Evolutionary conservation across 441 rosid species (phyloP).

Genomic region (Pelargonium cotyledonis): DNA sequence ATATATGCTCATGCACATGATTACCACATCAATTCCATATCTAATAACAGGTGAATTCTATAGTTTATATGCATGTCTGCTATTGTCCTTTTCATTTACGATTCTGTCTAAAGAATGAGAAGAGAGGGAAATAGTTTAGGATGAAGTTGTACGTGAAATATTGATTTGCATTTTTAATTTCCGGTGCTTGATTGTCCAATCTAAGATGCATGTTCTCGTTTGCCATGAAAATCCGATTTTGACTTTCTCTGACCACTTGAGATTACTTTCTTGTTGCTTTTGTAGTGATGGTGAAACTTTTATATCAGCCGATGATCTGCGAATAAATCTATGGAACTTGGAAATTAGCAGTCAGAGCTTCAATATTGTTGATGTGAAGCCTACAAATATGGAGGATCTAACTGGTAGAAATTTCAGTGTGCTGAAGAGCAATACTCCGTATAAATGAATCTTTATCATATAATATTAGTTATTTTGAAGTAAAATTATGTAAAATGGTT

Average conservation of each 20-base stretch:
- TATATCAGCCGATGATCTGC: conserved; percentile 90
- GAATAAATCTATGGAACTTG: conserved; percentile 95
- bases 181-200: neutral
- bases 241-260: conserved; percentile 11
- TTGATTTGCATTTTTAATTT: conserved; percentile 1
- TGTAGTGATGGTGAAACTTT: conserved; percentile 92
- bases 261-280: conserved; percentile 15
- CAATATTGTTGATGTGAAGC: conserved; percentile 90
- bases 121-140: neutral
- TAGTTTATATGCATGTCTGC: conserved; percentile 3
- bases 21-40: conserved; percentile 96
- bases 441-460: neutral
- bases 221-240: neutral
- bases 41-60: conserved; percentile 69
- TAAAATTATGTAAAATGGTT: too few relatives aligned
- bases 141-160: neutral
- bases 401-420: conserved; percentile 44
- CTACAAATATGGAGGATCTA: conserved; percentile 95
- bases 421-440: neutral
- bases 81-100: neutral
- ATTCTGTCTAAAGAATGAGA: neutral
- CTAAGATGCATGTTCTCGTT: neutral
- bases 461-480: neutral
- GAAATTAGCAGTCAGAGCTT: conserved; percentile 93
- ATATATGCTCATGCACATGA: conserved; percentile 98